Evolutionary conservation across 495 filamentous ascomycete genomes (phyloP).

Genomic region (Podospora pseudocomata): DNA sequence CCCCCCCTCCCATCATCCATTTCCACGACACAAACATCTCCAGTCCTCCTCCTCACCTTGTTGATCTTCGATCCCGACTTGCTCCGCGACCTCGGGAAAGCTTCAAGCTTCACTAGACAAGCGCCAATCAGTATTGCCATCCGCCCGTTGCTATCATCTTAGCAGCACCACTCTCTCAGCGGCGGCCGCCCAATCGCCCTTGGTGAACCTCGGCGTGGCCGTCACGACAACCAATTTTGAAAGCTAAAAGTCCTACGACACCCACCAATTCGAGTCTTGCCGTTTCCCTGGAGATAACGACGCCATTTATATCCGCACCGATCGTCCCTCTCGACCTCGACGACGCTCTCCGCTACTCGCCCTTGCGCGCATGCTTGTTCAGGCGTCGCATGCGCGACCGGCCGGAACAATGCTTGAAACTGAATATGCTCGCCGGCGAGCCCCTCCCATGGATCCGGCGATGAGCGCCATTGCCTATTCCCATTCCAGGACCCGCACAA

Average conservation of each 20-base stretch:
- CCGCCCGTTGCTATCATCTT: not conserved
- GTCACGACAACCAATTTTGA: not conserved
- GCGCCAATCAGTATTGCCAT: not conserved
- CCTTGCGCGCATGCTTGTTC: not conserved
- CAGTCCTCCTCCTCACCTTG: not conserved
- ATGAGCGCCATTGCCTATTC: conserved; percentile 31
- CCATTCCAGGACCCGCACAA: conserved; percentile 56
- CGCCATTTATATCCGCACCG: not conserved
- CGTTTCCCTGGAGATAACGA: conserved; percentile 11
- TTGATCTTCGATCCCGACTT: not conserved
- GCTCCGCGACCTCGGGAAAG: not conserved
- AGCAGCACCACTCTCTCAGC: not conserved
- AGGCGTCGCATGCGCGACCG: conserved; percentile 21
- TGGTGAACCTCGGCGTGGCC: not conserved
- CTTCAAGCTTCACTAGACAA: not conserved
- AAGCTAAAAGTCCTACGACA: not conserved
- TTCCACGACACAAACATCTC: not conserved
- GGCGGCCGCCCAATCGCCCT: not conserved
- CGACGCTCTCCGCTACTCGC: not conserved
- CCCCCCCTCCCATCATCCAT: conserved; percentile 9
- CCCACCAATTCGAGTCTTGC: not conserved
- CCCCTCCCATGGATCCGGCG: conserved; percentile 37
- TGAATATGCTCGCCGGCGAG: conserved; percentile 30
- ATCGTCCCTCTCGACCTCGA: not conserved
- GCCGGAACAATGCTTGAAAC: conserved; percentile 25